Evolutionary conservation across 2,329 filamentous ascomycete species (phyloP), one percentile per base, ranked within the genome.

Genomic region (Ampelomyces quisqualis): DNA sequence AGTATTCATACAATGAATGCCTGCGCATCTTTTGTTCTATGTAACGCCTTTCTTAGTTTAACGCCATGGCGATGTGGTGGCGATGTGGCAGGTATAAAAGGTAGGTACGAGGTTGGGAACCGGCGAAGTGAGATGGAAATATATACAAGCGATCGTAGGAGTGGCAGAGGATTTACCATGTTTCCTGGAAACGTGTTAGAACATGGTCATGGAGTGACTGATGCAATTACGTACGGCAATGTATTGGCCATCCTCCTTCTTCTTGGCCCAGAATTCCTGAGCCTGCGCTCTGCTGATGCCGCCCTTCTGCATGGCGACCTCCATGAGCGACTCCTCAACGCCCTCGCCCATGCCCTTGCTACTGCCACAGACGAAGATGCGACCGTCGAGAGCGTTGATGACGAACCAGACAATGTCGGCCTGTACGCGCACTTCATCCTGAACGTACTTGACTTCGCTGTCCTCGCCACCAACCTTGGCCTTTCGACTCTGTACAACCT

Each of bases 351-450:
- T 98, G 41, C 93, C 93, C 73, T 88, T 90, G 62, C 84, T 90
- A 70, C 87, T 94, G 34, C 93, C 93, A 67, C 93, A 98, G 43
- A 98, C 93, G 65, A 98, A 98, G 37, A 97, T 84, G 37, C 93
- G 84, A 1, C 93, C 93, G 60, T 98, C 93, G n/a, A 97, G 77
- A 2, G 90, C 84, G 67, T 97, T 97, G 75, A 95, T 87, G 51
- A 97, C 90, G 68, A 89, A 95, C 93, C 93, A 98, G 11, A 97
- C 91, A n/a, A 97, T 79, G 63, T 97, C 93, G 2, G 90, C 88
- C 67, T 97, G 93, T 51, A 88, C 79, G 8, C 81, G 77, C 7
- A 98, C 91, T 69, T 97, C 93, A 60, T 98, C 93, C 65, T 98
- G 93, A 2, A 98, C 93, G 63, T 98, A 98, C 52, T 86, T 85